These are phyloP conservation scores for Acanthamoeba pearcei DNA, from an alignment of 208 protist species.

Conservation along the genomic window DNA sequence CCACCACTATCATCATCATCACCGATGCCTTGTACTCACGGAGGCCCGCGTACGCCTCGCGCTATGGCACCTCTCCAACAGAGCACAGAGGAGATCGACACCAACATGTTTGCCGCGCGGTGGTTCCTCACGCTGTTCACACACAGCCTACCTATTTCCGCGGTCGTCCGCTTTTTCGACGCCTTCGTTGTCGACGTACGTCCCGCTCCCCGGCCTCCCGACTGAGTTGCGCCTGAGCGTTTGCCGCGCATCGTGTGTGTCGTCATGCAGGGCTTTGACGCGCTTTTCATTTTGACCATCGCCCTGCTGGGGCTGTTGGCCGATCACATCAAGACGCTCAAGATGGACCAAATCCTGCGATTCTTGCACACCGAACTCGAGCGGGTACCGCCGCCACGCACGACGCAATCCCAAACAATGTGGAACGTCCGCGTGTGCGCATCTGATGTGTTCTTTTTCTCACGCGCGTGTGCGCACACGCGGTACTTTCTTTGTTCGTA, in stretches of 20 bases:
- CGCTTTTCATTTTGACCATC: not conserved
- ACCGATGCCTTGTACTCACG: too few relatives aligned
- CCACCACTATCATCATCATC: not conserved
- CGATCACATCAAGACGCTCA: constrained; percentile 7
- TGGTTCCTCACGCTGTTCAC: constrained; percentile 77
- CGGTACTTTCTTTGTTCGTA: not conserved
- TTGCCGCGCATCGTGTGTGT: not conserved
- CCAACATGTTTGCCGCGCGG: constrained; percentile 69
- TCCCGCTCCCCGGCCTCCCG: too few relatives aligned
- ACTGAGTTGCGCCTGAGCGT: too few relatives aligned
- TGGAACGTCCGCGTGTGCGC: not conserved
- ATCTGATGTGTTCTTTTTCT: not conserved
- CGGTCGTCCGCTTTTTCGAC: constrained; percentile 48
- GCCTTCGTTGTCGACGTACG: constrained; percentile 53
- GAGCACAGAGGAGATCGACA: not conserved
- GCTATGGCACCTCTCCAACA: not conserved
- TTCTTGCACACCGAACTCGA: not conserved
- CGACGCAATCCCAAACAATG: not conserved
- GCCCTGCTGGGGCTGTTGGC: not conserved
- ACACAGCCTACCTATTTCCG: not conserved
- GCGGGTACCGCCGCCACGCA: not conserved
- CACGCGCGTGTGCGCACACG: not conserved
- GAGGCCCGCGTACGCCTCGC: too few relatives aligned
- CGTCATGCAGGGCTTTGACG: not conserved
- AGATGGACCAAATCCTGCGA: constrained; percentile 17